A percentile compares a stretch with the other conserved stretches of the same genome.
These are phyloP conservation scores for Annona squamosa DNA, from an alignment of 164 flowering plant species.

Conservation along the genomic window DNA sequence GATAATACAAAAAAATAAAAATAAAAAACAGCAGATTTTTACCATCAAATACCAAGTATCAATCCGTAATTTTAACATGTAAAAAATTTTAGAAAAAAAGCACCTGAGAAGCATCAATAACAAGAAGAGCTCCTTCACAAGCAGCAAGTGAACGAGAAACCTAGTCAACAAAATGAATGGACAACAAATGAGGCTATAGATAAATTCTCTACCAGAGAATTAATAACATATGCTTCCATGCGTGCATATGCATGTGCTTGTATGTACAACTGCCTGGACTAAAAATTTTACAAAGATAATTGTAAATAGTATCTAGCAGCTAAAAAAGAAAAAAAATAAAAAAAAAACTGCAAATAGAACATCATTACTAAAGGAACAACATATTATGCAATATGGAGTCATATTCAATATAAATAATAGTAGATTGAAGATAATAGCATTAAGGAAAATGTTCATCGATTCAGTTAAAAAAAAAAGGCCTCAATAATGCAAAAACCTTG, in stretches of 20 bases:
- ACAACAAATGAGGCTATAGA: constrained; percentile 4
- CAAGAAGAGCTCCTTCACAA: constrained; percentile 98
- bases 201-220: neutral
- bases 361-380: neutral
- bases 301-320: too few species aligned
- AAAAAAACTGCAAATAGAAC: neutral
- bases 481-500: too few species aligned
- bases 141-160: constrained; percentile 99
- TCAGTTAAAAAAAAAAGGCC: too few species aligned
- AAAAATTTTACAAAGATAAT: neutral
- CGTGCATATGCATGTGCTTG: neutral
- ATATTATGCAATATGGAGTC: neutral
- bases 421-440: neutral
- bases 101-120: constrained; percentile 98
- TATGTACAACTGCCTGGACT: neutral
- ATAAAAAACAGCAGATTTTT: neutral
- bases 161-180: constrained; percentile 27
- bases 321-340: too few species aligned
- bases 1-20: neutral
- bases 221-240: too few species aligned
- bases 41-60: neutral
- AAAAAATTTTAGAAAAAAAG: constrained; percentile 2
- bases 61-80: neutral
- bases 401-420: neutral
- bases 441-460: too few species aligned